Percentiles rank a stretch among this genome's conserved stretches.
Evolutionary conservation across 768 basidiomycete species (phyloP).

Genomic region (Gloeophyllum trabeum): DNA sequence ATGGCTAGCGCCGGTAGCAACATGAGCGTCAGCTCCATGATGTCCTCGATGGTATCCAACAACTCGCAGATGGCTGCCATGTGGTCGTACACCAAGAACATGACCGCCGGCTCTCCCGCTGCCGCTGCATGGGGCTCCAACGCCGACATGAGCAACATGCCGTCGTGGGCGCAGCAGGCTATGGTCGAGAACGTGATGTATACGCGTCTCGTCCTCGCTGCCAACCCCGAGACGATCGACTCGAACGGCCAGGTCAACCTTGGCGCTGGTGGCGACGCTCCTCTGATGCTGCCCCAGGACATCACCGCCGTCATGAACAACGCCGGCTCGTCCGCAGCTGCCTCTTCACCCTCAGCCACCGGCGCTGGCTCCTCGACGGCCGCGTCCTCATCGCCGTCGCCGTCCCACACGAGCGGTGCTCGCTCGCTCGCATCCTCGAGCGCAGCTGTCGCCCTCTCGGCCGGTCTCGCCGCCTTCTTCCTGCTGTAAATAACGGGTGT

Average conservation of each 20-base stretch:
- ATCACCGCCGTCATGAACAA: conserved; percentile 33
- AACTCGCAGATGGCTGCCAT: conserved; percentile 48
- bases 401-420: conserved; percentile 30
- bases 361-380: conserved; percentile 8
- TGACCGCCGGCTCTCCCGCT: conserved; percentile 32
- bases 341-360: conserved; percentile 17
- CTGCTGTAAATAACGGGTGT: conserved; percentile 23
- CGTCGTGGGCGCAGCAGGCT: conserved; percentile 36
- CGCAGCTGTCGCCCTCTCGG: conserved; percentile 36
- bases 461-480: conserved; percentile 31
- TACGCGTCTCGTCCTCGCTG: conserved; percentile 31
- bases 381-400: conserved; percentile 6
- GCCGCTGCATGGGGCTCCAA: conserved; percentile 51
- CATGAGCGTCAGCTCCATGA: neutral
- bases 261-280: conserved; percentile 25
- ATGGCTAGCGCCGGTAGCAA: neutral
- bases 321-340: conserved; percentile 14
- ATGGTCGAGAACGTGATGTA: conserved; percentile 49
- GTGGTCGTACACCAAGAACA: conserved; percentile 33
- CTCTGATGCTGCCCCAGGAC: conserved; percentile 53
- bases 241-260: conserved; percentile 42
- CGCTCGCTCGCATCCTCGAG: conserved; percentile 34
- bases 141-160: conserved; percentile 47
- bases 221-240: conserved; percentile 39
- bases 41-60: conserved; percentile 22